Evolutionary conservation across 176 grass and related monocot genomes (phyloP), one percentile per base, ranked within the genome.

Genomic region (Hsuehochloa calcarea): DNA sequence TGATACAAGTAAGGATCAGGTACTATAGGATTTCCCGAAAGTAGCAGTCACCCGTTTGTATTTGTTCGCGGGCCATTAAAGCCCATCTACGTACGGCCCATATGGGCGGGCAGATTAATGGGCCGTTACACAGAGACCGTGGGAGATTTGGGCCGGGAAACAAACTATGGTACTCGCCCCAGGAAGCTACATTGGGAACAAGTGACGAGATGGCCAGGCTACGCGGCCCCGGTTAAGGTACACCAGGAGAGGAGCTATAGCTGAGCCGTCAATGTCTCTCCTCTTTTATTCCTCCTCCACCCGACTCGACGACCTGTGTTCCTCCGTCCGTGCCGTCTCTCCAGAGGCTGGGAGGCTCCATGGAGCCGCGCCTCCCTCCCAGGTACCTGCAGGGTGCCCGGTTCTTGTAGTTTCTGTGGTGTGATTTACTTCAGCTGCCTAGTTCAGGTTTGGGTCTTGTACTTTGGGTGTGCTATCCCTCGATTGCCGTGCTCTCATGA

Each of bases 251-350:
- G 77, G 0, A 61, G 11, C 77, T 2, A 74, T 74, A 77, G 40
- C 71, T 35, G 84, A 72, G 55, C 84, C 88, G 84, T 83, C 84
- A 54, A 55, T 82, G 46, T 74, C 79, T 73, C 80, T 52, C 89
- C 84, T 83, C 84, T 70, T 64, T 23, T 45, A 17, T 56, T 86
- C 65, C 38, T 10, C 81, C 80, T 25, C 83, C 64, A 46, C 49
- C 66, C 67, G 43, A 70, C 71, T 70, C 71, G 68, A 8, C 82
- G 69, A 17, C 40, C 49, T 65, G 38, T 25, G 52, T 75, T 86
- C 73, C 26, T 86, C 84, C 67, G 65, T 8, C 55, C 74, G 17
- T 67, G 61, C 59, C 15, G 43, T 44, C 46, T 78, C 67, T 8
- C 66, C 73, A 40, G 39, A 75, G 73, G 65, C 66, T 68, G 59